Percentiles rank a stretch among this genome's conserved stretches.
Conservation (phyloP, 2,329 filamentous ascomycete species). For the Aspergillus ochraceus region DNA sequence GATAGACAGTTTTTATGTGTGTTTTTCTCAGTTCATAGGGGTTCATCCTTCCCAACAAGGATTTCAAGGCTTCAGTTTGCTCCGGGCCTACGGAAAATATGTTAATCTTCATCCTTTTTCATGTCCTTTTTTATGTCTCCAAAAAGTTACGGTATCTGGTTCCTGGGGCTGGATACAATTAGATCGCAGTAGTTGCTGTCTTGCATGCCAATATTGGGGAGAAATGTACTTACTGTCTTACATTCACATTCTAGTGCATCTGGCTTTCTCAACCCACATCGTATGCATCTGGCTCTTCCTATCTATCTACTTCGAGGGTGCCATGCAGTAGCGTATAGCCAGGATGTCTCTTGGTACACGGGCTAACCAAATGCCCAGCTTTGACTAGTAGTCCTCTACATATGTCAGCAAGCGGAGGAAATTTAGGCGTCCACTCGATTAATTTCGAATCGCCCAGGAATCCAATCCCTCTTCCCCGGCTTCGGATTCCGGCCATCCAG, state of each 20-base stretch:
- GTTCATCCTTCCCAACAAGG: background rate
- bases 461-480: background rate
- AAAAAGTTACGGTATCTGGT: slow-evolving; percentile 17
- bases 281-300: background rate
- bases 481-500: background rate
- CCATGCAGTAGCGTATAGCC: background rate
- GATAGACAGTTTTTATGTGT: slow-evolving; percentile 36
- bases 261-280: background rate
- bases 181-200: slow-evolving; percentile 16
- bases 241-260: background rate
- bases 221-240: slow-evolving; percentile 12
- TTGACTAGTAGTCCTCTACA: background rate
- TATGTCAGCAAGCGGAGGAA: background rate
- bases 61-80: slow-evolving; percentile 4
- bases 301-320: background rate
- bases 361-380: background rate
- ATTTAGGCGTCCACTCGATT: background rate
- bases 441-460: background rate
- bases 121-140: slow-evolving; percentile 5
- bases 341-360: background rate
- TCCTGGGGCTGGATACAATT: slow-evolving; percentile 7
- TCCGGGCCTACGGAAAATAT: slow-evolving; percentile 10
- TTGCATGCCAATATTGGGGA: slow-evolving; percentile 12
- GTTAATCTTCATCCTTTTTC: slow-evolving; percentile 15
- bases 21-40: slow-evolving; percentile 12